These are phyloP conservation scores for Xylariomycetidae sp. DNA, from an alignment of 2,329 filamentous ascomycete genomes.

Conservation along the genomic window DNA sequence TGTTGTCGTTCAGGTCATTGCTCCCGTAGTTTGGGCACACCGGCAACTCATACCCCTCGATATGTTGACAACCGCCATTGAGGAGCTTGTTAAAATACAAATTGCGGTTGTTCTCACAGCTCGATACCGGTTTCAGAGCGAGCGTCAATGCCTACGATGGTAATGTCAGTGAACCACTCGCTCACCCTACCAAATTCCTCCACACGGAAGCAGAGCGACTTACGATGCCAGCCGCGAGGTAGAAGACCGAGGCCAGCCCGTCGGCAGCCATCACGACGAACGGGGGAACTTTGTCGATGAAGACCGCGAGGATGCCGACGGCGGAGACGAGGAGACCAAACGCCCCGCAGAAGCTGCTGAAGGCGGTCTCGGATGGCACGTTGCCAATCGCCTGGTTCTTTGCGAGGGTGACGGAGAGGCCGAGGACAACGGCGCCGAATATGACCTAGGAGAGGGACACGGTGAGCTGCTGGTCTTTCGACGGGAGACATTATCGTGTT, in stretches of 20 bases:
- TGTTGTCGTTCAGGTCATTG: conserved; percentile 1
- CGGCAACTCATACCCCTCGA: background rate
- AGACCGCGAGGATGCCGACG: conserved; percentile 21
- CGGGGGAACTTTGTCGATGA: conserved; percentile 24
- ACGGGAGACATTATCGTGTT: too few species aligned
- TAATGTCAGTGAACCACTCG: conserved; percentile 1
- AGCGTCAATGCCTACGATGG: conserved; percentile 23
- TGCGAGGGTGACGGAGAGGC: conserved; percentile 26
- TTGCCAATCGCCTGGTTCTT: conserved; percentile 24
- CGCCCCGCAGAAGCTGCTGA: conserved; percentile 27
- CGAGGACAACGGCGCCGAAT: conserved; percentile 27
- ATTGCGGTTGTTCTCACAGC: conserved; percentile 18
- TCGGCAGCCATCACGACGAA: conserved; percentile 21
- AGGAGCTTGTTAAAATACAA: conserved; percentile 22
- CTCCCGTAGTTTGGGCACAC: conserved; percentile 11
- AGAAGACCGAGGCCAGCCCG: conserved; percentile 25
- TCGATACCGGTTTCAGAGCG: conserved; percentile 23
- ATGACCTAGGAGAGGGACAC: conserved; percentile 18
- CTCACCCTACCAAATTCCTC: background rate
- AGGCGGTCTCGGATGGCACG: conserved; percentile 26
- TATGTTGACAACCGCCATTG: conserved; percentile 23
- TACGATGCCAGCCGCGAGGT: conserved; percentile 29
- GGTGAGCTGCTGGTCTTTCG: conserved; percentile 5
- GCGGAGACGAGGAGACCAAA: conserved; percentile 27
- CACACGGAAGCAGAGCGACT: conserved; percentile 6